A percentile compares a stretch with the other conserved stretches of the same genome.
Evolutionary conservation across 2,329 filamentous ascomycete genomes (phyloP).

Genomic region (Bipolaris cookei): DNA sequence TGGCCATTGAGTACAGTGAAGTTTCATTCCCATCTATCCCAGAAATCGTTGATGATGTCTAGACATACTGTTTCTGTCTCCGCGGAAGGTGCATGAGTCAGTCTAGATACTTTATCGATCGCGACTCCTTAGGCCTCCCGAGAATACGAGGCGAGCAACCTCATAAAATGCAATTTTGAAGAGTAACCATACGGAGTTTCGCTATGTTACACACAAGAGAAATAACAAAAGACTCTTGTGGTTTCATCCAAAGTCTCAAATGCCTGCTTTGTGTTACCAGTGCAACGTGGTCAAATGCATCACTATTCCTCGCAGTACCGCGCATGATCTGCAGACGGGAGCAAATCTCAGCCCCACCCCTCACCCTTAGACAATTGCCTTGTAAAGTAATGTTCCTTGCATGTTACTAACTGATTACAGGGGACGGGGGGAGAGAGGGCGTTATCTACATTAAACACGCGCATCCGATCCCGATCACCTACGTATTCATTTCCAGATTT

Average conservation of each 20-base stretch:
- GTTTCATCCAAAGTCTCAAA: not conserved
- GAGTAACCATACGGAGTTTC: not conserved
- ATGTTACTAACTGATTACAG: not conserved
- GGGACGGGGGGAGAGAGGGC: no score
- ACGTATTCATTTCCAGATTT: no score
- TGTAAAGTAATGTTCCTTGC: not conserved
- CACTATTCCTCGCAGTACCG: not conserved
- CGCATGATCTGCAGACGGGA: constrained; percentile 1
- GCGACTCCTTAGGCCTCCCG: not conserved
- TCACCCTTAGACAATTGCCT: not conserved
- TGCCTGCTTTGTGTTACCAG: not conserved
- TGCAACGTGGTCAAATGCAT: not conserved
- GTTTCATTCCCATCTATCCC: not conserved
- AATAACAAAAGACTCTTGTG: not conserved
- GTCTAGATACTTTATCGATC: not conserved
- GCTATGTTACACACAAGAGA: not conserved
- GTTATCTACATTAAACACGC: no score
- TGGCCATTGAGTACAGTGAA: not conserved
- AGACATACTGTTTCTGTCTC: not conserved
- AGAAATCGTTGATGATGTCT: not conserved
- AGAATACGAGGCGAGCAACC: not conserved
- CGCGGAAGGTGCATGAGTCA: not conserved
- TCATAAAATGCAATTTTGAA: not conserved
- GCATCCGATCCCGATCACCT: no score
- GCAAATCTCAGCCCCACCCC: not conserved